Evolutionary conservation across 208 protist genomes (phyloP).

Genomic region (Leishmania aethiopica): DNA sequence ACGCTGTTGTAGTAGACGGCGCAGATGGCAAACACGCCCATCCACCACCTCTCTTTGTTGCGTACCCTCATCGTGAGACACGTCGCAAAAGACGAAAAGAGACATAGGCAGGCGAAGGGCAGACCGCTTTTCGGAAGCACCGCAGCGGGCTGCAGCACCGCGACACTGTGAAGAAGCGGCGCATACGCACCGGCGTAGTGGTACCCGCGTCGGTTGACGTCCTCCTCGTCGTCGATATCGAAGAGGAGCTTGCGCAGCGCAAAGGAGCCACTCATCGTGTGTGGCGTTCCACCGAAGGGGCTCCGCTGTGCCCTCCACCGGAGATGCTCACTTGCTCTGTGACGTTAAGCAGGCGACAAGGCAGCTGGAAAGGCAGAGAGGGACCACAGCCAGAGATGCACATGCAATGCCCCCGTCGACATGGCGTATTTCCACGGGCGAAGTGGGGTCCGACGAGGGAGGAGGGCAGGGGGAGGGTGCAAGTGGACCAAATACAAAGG

Average conservation of each 20-base stretch:
- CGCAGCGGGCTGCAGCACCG: conserved; percentile 52
- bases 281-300: not conserved
- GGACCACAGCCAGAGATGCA: not conserved
- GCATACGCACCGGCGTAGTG: conserved; percentile 72
- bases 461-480: not conserved
- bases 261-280: conserved; percentile 68
- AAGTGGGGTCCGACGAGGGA: not conserved
- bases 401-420: not conserved
- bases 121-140: conserved; percentile 66
- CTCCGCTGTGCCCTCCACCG: not conserved
- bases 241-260: conserved; percentile 78
- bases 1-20: conserved; percentile 80
- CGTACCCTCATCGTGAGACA: conserved; percentile 80
- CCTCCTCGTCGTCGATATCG: conserved; percentile 42
- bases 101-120: conserved; percentile 42
- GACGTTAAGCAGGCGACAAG: not conserved
- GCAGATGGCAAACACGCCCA: conserved; percentile 79
- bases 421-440: not conserved
- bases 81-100: conserved; percentile 51
- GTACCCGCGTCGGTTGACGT: conserved; percentile 60
- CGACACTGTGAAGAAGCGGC: conserved; percentile 44
- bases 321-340: not conserved
- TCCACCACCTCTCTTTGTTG: conserved; percentile 85
- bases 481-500: not conserved
- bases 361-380: not conserved